These are phyloP conservation scores for Phellinidium pouzarii DNA, from an alignment of 1,284 basidiomycete species.

Conservation along the genomic window DNA sequence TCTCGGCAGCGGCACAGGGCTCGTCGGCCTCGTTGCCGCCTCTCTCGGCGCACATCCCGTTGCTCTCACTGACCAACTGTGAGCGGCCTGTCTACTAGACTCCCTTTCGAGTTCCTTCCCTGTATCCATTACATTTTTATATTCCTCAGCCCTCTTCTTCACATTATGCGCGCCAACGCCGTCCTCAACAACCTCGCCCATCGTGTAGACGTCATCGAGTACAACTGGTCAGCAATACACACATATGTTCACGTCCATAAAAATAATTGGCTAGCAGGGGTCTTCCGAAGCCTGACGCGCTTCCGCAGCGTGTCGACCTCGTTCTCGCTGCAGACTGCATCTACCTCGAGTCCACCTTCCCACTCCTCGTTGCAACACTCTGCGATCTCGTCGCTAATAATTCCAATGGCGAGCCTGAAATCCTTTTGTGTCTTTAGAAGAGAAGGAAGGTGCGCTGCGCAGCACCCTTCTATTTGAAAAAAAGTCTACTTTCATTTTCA, in stretches of 20 bases:
- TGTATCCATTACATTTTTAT: conserved; percentile 1
- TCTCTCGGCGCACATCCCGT: conserved; percentile 54
- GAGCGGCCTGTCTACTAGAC: too few species aligned
- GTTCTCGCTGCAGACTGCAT: conserved; percentile 90
- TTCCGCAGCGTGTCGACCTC: conserved; percentile 37
- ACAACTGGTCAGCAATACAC: conserved; percentile 64
- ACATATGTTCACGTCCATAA: too few species aligned
- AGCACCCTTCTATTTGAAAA: too few species aligned
- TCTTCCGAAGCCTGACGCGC: conserved; percentile 25
- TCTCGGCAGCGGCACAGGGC: conserved; percentile 84
- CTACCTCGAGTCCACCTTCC: conserved; percentile 93
- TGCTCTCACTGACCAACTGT: conserved; percentile 89
- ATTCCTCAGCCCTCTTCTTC: conserved; percentile 55
- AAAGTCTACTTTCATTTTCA: background rate
- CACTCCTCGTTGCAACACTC: conserved; percentile 79
- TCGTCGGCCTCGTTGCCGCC: conserved; percentile 81
- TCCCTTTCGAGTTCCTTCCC: conserved; percentile 12
- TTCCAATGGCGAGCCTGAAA: conserved; percentile 51
- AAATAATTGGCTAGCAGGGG: too few species aligned
- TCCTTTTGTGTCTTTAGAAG: conserved; percentile 92
- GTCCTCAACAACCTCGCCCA: conserved; percentile 1
- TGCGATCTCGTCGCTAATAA: conserved; percentile 50
- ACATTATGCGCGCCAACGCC: conserved; percentile 32
- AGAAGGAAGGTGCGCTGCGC: conserved; percentile 64
- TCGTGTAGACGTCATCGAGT: conserved; percentile 53